Percentiles rank a stretch among this genome's conserved stretches.
These are phyloP conservation scores for Hypoxylon sp. DNA, from an alignment of 2,329 filamentous ascomycete genomes.

Conservation along the genomic window DNA sequence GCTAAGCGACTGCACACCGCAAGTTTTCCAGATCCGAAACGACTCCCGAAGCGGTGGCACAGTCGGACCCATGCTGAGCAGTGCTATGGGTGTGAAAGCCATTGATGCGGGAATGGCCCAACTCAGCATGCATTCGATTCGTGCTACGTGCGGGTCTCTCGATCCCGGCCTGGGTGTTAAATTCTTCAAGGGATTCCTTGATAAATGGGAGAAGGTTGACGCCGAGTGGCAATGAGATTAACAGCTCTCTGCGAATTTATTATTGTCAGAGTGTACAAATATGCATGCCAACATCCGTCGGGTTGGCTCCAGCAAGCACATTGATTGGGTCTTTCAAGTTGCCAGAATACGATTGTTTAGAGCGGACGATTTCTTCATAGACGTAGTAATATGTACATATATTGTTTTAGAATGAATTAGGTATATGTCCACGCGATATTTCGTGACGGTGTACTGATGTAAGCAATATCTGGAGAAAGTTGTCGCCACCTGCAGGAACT, in stretches of 20 bases:
- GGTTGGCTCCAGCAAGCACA: constrained; percentile 1
- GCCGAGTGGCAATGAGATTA: constrained; percentile 72
- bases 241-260: not conserved
- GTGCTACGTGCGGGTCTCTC: constrained; percentile 86
- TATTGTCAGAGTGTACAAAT: constrained; percentile 15
- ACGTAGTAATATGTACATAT: constrained; percentile 1
- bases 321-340: constrained; percentile 14
- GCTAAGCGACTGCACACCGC: constrained; percentile 78
- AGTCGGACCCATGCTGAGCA: constrained; percentile 91
- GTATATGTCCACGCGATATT: not conserved
- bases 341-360: constrained; percentile 1
- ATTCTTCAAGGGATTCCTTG: constrained; percentile 90
- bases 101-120: constrained; percentile 93
- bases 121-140: constrained; percentile 92
- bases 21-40: constrained; percentile 95
- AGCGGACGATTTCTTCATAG: not conserved
- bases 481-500: constrained; percentile 32
- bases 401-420: constrained; percentile 5
- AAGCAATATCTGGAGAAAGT: constrained; percentile 8
- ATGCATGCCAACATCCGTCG: constrained; percentile 17
- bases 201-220: constrained; percentile 88
- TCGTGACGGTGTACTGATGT: constrained; percentile 12
- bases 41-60: constrained; percentile 91
- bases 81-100: constrained; percentile 82
- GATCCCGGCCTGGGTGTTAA: constrained; percentile 91